A percentile compares a stretch with the other conserved stretches of the same genome.
These are phyloP conservation scores for Naganishia antarctica DNA, from an alignment of 768 basidiomycete genomes.

Conservation along the genomic window DNA sequence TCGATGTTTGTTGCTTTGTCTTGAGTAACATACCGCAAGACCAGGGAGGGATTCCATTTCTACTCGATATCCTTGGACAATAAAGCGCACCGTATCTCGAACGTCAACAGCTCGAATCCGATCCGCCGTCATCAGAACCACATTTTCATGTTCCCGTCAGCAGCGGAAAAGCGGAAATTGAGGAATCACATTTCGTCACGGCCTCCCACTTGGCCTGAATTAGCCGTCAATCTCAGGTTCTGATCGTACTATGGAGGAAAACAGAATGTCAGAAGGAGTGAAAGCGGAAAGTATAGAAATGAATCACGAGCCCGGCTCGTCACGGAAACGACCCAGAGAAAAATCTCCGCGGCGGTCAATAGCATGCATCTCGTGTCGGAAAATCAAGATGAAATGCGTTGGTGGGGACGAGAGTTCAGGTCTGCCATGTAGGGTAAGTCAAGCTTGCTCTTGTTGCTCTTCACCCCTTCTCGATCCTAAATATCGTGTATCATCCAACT, in stretches of 20 bases:
- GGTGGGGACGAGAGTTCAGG: slow-evolving; percentile 14
- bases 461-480: background rate
- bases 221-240: background rate
- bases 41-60: too few relatives aligned
- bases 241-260: background rate
- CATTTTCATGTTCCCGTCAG: background rate
- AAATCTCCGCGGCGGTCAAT: slow-evolving; percentile 10
- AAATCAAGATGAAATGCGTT: slow-evolving; percentile 21
- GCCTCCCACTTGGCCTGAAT: background rate
- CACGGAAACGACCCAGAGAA: slow-evolving; percentile 7
- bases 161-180: background rate
- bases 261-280: background rate
- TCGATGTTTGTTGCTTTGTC: too few relatives aligned
- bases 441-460: background rate
- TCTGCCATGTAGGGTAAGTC: slow-evolving; percentile 15
- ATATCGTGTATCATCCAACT: too few relatives aligned
- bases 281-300: background rate
- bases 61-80: too few relatives aligned
- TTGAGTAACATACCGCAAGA: too few relatives aligned
- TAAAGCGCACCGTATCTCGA: too few relatives aligned
- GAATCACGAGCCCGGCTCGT: background rate
- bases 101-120: background rate
- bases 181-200: background rate
- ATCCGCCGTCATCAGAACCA: background rate
- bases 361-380: slow-evolving; percentile 19